A percentile compares a stretch with the other conserved stretches of the same genome.
phyloP scores from a whole-genome alignment of 129 eudicot species.

The Pulicaria dysenterica region DNA sequence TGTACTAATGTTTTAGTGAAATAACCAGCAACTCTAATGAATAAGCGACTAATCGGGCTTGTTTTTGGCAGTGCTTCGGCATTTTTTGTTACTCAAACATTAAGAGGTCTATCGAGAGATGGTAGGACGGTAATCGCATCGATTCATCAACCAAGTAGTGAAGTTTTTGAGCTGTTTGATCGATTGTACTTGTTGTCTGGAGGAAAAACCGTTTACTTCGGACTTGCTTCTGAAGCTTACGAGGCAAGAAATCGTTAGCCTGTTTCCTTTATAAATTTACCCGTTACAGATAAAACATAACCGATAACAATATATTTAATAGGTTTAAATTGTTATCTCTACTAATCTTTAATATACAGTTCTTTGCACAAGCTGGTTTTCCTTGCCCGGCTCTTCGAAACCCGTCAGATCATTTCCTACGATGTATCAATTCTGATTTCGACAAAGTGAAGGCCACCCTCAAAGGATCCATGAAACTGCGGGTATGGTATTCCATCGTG shows the following conservation, averaged over 20 bases:
- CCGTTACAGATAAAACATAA: neutral
- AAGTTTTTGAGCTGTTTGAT: conserved; percentile 94
- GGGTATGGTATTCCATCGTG: conserved; percentile 48
- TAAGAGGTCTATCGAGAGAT: conserved; percentile 84
- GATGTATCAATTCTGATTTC: conserved; percentile 95
- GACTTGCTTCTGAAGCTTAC: conserved; percentile 90
- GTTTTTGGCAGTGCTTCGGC: conserved; percentile 80
- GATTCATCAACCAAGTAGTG: conserved; percentile 99
- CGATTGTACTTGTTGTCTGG: conserved; percentile 89
- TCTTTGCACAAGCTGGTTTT: conserved; percentile 95
- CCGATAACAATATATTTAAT: neutral
- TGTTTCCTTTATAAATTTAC: neutral
- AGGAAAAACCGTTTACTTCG: conserved; percentile 96
- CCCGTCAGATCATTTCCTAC: conserved; percentile 94
- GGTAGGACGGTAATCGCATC: conserved; percentile 99
- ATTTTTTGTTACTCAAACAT: conserved; percentile 91
- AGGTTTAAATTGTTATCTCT: neutral
- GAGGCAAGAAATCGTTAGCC: conserved; percentile 56
- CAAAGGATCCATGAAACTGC: conserved; percentile 95
- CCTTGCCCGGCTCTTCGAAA: conserved; percentile 96
- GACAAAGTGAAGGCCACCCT: conserved; percentile 98
- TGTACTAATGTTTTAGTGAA: too few relatives aligned
- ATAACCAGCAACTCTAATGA: too few relatives aligned
- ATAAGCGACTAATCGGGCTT: neutral
- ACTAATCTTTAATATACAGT: conserved; percentile 45